These are phyloP conservation scores for Zygoascus meyerae DNA, from an alignment of 1,139 yeast genomes.

Conservation along the genomic window DNA sequence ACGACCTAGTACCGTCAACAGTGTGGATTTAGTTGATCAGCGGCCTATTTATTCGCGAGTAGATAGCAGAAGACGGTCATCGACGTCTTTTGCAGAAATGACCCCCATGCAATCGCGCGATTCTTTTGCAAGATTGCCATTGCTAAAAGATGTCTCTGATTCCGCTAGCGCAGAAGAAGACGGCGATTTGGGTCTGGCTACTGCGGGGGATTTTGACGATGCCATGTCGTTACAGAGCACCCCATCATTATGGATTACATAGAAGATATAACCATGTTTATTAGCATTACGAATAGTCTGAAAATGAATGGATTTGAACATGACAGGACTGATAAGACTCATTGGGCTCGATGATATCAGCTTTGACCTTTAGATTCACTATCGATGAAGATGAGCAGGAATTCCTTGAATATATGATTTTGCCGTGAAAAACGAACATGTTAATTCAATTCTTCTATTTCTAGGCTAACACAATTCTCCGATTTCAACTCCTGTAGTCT, in stretches of 20 bases:
- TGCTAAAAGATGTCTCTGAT: constrained; percentile 9
- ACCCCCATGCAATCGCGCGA: background rate
- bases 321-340: too few species aligned
- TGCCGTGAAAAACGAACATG: too few species aligned
- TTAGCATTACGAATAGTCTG: too few species aligned
- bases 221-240: constrained; percentile 21
- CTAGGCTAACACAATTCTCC: too few species aligned
- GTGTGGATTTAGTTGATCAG: constrained; percentile 20
- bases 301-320: too few species aligned
- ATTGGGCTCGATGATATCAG: too few species aligned
- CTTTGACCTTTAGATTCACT: too few species aligned
- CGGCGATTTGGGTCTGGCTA: constrained; percentile 19
- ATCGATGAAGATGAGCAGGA: too few species aligned
- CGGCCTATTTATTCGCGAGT: background rate
- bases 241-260: constrained; percentile 22
- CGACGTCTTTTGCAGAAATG: constrained; percentile 7
- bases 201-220: constrained; percentile 19
- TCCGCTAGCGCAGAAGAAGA: constrained; percentile 6
- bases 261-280: background rate
- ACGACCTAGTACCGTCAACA: constrained; percentile 13
- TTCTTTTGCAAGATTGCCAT: constrained; percentile 9
- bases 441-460: too few species aligned
- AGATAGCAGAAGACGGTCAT: background rate
- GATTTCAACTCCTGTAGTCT: too few species aligned
- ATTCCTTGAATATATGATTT: too few species aligned